Evolutionary conservation across 805 yeast species (phyloP).

Genomic region (Wickerhamiella kazuoi): DNA sequence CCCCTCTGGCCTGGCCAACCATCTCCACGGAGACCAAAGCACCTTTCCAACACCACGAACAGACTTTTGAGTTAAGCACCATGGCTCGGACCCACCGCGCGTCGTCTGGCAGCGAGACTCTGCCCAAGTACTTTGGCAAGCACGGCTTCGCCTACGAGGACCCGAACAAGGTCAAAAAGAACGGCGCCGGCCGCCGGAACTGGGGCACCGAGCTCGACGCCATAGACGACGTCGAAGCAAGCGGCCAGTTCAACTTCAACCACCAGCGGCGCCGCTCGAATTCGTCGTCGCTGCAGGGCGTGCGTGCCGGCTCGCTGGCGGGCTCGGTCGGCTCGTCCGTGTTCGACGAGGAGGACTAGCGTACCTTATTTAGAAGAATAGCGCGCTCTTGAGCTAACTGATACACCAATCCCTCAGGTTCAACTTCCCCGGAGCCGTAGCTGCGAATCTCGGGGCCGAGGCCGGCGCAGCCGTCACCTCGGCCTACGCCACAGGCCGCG

Average conservation of each 20-base stretch:
- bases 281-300: conserved; percentile 9
- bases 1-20: too few relatives aligned
- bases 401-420: too few relatives aligned
- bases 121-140: conserved; percentile 63
- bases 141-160: conserved; percentile 49
- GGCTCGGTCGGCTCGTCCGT: neutral
- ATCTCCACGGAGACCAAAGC: too few relatives aligned
- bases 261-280: conserved; percentile 23
- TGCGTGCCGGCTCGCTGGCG: neutral
- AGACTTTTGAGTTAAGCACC: too few relatives aligned
- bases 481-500: too few relatives aligned
- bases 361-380: neutral
- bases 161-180: conserved; percentile 64
- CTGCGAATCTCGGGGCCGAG: too few relatives aligned
- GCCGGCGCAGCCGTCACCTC: too few relatives aligned
- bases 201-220: conserved; percentile 72
- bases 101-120: conserved; percentile 33
- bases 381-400: too few relatives aligned
- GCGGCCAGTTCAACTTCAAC: conserved; percentile 32
- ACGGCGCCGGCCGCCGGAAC: conserved; percentile 72
- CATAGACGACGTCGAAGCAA: conserved; percentile 39
- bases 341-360: neutral
- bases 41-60: too few relatives aligned
- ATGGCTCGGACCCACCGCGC: conserved; percentile 19
- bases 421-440: too few relatives aligned